Conservation (phyloP, 2,329 filamentous ascomycete species). For the Coniochaeta prunicola region DNA sequence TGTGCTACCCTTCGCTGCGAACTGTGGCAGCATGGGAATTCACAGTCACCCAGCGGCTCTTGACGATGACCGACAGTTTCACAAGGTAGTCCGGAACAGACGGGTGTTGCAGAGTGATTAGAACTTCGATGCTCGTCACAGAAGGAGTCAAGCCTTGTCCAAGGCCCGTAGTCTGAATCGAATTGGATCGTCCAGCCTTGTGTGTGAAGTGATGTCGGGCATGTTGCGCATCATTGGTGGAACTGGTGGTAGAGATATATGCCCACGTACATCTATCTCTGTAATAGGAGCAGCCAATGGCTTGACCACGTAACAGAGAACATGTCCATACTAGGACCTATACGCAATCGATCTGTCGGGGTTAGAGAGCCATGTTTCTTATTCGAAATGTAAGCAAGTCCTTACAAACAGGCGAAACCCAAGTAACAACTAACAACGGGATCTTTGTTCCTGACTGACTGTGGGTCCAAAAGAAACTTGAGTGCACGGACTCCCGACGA, state of each 20-base stretch:
- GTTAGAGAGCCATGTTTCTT: too few relatives aligned
- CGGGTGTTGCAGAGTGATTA: background rate
- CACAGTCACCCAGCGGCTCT: background rate
- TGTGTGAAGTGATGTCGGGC: background rate
- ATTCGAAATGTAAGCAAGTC: too few relatives aligned
- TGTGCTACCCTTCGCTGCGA: background rate
- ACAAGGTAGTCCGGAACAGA: background rate
- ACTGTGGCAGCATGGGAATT: background rate
- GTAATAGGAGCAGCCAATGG: too few relatives aligned
- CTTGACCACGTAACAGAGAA: too few relatives aligned
- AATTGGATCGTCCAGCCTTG: background rate
- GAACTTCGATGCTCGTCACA: background rate
- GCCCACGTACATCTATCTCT: too few relatives aligned
- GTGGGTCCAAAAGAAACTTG: background rate
- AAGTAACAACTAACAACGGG: too few relatives aligned
- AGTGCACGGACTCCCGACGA: background rate
- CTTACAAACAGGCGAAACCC: too few relatives aligned
- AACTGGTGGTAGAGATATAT: too few relatives aligned
- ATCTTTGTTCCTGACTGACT: background rate
- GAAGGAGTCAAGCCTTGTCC: background rate
- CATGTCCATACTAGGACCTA: too few relatives aligned
- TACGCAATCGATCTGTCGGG: too few relatives aligned
- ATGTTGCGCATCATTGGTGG: background rate
- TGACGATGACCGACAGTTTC: background rate
- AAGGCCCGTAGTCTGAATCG: background rate